These are phyloP conservation scores for Ilex paraguariensis DNA, from an alignment of 305 asterid genomes.

Conservation along the genomic window DNA sequence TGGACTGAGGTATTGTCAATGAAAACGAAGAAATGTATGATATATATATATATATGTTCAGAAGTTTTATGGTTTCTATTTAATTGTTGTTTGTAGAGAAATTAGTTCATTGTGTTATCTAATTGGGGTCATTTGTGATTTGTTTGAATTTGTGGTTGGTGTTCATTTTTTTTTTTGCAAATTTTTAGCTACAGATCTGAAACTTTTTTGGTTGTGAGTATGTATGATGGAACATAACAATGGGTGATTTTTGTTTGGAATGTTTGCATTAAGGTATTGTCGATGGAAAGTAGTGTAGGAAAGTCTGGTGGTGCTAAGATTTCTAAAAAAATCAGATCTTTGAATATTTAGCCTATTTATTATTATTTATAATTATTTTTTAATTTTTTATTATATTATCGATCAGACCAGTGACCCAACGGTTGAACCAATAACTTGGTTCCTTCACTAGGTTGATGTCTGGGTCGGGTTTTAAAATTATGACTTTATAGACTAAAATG, in stretches of 20 bases:
- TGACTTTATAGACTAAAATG: no score
- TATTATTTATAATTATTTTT: no score
- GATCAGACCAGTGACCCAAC: no score
- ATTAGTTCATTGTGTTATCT: slow-evolving; percentile 10
- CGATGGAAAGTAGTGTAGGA: slow-evolving; percentile 77
- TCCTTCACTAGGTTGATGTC: no score
- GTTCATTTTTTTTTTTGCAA: slow-evolving; percentile 22
- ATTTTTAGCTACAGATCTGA: slow-evolving; percentile 78
- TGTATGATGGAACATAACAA: slow-evolving; percentile 46
- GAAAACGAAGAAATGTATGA: slow-evolving; percentile 45
- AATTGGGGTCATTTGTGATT: slow-evolving; percentile 8
- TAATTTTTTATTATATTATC: no score
- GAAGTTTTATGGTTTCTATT: slow-evolving; percentile 16
- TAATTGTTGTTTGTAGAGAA: background rate
- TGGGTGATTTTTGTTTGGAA: slow-evolving; percentile 36
- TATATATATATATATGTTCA: no score
- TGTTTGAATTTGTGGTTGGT: slow-evolving; percentile 14
- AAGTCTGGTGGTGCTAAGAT: slow-evolving; percentile 55
- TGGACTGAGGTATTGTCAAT: no score
- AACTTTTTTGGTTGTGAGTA: slow-evolving; percentile 12
- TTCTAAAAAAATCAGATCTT: slow-evolving; percentile 68
- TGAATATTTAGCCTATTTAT: slow-evolving; percentile 91
- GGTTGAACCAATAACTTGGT: no score
- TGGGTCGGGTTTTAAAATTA: no score
- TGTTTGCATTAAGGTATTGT: slow-evolving; percentile 51